Base-by-base conservation (phyloP, 495 filamentous ascomycete genomes). In the Echria macrotheca region DNA sequence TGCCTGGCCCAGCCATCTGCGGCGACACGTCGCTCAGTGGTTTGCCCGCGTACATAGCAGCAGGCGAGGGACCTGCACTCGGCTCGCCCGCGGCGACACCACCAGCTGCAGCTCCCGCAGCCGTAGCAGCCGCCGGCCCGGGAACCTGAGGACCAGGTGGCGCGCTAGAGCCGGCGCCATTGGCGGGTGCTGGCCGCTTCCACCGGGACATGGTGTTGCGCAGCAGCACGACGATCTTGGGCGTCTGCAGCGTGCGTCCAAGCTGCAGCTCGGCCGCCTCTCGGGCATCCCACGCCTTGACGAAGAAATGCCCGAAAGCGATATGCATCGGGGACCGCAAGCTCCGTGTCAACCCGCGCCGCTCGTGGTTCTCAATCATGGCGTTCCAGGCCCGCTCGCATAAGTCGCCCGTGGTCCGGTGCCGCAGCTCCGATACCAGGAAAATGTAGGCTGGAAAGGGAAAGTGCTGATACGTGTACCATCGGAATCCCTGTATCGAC, bases 391-490 rank as follows among this genome's bases (percentile, higher is more conserved):
- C 71, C 21, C 76, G 72, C 54, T 80, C 73, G 53, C 71, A 74
- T 23, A 77, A 57, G 0, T 71, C 66, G 15, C 74, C 75, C 0
- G 66, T 73, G 1, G 67, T 71, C 18, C 73, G 71, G 18, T 64
- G 55, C 5, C 69, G 67, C 4, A 79, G 64, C 40, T 78, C 75
- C 31, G 61, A 69, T 4, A 78, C 64, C 14, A 78, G 59, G 51
- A 70, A 79, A 17, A 77, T 71, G 53, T 77, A 79, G 3, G 71
- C 75, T 11, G 72, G 74, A 31, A 78, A 69, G 14, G 76, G 76
- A 23, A 75, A 73, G 53, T 79, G 69, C 35, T 73, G 67, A 10
- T 71, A 62, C 3, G 70, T 74, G 53, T 77, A 79, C 76, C 76
- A 78, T 23, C 65, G 61, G 47, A 74, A 78, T 14, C 71, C 66